Conservation (phyloP, 768 basidiomycete genomes). For the Panellus pusillus region DNA sequence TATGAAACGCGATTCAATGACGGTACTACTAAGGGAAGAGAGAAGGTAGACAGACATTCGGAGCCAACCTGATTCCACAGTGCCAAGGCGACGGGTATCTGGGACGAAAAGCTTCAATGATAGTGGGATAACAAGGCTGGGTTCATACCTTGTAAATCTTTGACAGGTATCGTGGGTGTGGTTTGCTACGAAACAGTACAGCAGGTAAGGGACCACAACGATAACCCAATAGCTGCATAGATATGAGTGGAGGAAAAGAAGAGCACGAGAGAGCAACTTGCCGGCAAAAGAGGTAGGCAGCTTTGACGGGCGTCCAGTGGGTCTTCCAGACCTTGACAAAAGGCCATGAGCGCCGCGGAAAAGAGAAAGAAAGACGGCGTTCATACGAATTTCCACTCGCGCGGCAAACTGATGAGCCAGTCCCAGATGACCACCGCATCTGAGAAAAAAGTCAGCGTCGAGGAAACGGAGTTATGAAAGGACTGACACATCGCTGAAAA, state of each 20-base stretch:
- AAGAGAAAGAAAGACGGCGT: conserved; percentile 19
- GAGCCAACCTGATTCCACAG: conserved; percentile 90
- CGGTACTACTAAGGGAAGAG: conserved; percentile 1
- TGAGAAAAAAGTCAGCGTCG: conserved; percentile 27
- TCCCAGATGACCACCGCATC: conserved; percentile 85
- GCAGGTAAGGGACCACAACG: conserved; percentile 71
- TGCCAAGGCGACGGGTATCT: conserved; percentile 80
- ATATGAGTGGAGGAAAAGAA: conserved; percentile 1
- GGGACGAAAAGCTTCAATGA: conserved; percentile 5
- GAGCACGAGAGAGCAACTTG: conserved; percentile 35
- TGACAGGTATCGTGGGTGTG: conserved; percentile 65
- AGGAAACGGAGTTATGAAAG: not conserved
- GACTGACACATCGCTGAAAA: conserved; percentile 69
- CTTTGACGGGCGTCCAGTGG: conserved; percentile 81
- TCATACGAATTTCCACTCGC: conserved; percentile 76
- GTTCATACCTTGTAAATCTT: conserved; percentile 61
- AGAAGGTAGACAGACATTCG: conserved; percentile 48
- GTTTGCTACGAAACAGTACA: conserved; percentile 74
- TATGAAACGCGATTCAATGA: conserved; percentile 30
- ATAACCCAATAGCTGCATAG: conserved; percentile 76
- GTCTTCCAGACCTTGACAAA: conserved; percentile 72
- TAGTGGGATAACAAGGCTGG: conserved; percentile 4
- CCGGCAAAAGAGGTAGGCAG: conserved; percentile 85
- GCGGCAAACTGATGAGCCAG: conserved; percentile 76
- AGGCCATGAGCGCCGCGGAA: conserved; percentile 19